These are phyloP conservation scores for Thielaviopsis populi DNA, from an alignment of 2,329 filamentous ascomycete species.

Conservation along the genomic window DNA sequence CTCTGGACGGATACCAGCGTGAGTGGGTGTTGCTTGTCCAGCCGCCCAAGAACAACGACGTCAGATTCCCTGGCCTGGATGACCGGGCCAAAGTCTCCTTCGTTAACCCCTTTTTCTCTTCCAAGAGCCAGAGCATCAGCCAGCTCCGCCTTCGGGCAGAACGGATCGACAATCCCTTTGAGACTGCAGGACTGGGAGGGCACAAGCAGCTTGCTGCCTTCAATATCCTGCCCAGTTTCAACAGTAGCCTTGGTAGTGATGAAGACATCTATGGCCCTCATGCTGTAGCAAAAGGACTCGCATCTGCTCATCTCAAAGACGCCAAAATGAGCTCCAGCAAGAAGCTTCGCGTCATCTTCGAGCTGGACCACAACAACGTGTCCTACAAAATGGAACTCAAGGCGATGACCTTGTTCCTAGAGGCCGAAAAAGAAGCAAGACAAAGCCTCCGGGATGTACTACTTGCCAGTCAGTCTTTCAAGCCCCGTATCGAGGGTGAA, in stretches of 20 bases:
- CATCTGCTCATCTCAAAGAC: not conserved
- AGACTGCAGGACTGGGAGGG: not conserved
- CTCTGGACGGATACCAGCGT: conserved; percentile 3
- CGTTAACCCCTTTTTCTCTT: not conserved
- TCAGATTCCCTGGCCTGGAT: conserved; percentile 13
- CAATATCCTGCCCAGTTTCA: conserved; percentile 6
- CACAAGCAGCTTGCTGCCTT: conserved; percentile 10
- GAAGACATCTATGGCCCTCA: not conserved
- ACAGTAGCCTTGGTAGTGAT: not conserved
- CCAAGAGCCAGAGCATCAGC: not conserved
- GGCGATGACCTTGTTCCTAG: conserved; percentile 15
- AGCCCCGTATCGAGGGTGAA: not conserved
- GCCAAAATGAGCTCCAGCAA: not conserved
- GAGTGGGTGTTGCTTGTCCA: conserved; percentile 16
- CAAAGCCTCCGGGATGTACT: conserved; percentile 10
- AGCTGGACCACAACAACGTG: conserved; percentile 5
- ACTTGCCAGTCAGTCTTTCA: not conserved
- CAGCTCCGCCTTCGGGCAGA: not conserved
- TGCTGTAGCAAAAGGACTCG: not conserved
- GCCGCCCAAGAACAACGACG: not conserved
- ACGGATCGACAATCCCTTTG: conserved; percentile 15
- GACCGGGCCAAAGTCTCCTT: conserved; percentile 7
- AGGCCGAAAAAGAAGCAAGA: not conserved
- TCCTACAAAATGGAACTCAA: conserved; percentile 13
- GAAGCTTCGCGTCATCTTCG: conserved; percentile 3